Percentiles rank a stretch among this genome's conserved stretches.
These are phyloP conservation scores for Cercophora newfieldiana DNA, from an alignment of 495 filamentous ascomycete genomes.

Conservation along the genomic window DNA sequence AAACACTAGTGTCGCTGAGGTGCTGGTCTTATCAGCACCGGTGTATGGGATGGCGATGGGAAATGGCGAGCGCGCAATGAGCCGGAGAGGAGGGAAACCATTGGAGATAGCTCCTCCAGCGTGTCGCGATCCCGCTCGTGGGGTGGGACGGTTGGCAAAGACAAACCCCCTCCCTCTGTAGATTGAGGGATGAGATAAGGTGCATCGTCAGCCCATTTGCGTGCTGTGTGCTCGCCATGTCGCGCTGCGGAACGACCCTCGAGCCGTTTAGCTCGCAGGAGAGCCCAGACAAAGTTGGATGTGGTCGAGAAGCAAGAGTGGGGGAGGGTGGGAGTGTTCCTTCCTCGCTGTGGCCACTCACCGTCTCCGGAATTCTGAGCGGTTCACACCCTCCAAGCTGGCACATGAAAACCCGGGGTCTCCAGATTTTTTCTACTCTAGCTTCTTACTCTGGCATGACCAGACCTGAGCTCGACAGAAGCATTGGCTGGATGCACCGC, in stretches of 20 bases:
- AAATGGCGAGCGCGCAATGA: not conserved
- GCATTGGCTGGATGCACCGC: not conserved
- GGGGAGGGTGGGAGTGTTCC: slow-evolving; percentile 3
- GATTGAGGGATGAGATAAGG: slow-evolving; percentile 19
- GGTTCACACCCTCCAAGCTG: not conserved
- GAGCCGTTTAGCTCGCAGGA: not conserved
- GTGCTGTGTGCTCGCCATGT: slow-evolving; percentile 4
- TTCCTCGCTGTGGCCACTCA: slow-evolving; percentile 1
- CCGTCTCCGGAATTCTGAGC: not conserved
- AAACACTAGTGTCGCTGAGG: no score
- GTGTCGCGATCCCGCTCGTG: slow-evolving; percentile 2
- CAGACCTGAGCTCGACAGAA: not conserved
- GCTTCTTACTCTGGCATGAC: not conserved
- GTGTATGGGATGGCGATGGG: not conserved
- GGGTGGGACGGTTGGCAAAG: not conserved
- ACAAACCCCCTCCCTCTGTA: not conserved
- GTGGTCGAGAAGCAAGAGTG: not conserved
- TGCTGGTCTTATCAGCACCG: not conserved
- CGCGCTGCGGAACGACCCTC: slow-evolving; percentile 11
- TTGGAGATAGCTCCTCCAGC: not conserved
- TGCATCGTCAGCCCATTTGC: not conserved
- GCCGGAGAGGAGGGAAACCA: not conserved
- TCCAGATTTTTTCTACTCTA: not conserved
- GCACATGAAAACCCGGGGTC: slow-evolving; percentile 5
- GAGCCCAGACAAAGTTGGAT: not conserved